These are phyloP conservation scores for Adansonia gregorii DNA, from an alignment of 441 rosid species.

Conservation along the genomic window DNA sequence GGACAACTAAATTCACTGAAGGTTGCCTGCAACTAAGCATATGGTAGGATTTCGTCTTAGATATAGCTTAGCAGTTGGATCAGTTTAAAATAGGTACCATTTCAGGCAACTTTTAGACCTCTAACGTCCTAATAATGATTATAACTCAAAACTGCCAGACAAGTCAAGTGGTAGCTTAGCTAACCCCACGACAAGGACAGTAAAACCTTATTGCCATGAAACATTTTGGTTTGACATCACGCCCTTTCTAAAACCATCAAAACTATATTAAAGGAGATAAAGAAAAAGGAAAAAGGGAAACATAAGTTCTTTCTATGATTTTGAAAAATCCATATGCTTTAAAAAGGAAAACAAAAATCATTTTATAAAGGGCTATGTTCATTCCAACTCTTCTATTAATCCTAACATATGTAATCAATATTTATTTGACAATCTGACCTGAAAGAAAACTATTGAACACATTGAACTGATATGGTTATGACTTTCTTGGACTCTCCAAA, in stretches of 20 bases:
- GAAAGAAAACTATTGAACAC: constrained; percentile 3
- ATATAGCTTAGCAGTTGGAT: constrained; percentile 34
- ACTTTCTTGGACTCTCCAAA: constrained; percentile 2
- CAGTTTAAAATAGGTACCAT: constrained; percentile 5
- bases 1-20: constrained; percentile 33
- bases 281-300: background rate
- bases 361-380: background rate
- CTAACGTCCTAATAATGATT: constrained; percentile 19
- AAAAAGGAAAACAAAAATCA: background rate
- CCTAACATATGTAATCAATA: background rate
- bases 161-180: constrained; percentile 3
- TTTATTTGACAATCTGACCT: background rate
- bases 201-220: constrained; percentile 11
- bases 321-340: background rate
- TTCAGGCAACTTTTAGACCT: constrained; percentile 21
- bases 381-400: background rate
- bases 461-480: background rate
- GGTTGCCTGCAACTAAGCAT: constrained; percentile 13
- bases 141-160: constrained; percentile 17
- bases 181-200: constrained; percentile 4
- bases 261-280: background rate
- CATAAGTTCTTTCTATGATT: background rate
- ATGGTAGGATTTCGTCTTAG: constrained; percentile 46
- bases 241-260: background rate
- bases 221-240: constrained; percentile 4